Base-by-base conservation (phyloP, 768 basidiomycete species). In the Tylopilus balloui region DNA sequence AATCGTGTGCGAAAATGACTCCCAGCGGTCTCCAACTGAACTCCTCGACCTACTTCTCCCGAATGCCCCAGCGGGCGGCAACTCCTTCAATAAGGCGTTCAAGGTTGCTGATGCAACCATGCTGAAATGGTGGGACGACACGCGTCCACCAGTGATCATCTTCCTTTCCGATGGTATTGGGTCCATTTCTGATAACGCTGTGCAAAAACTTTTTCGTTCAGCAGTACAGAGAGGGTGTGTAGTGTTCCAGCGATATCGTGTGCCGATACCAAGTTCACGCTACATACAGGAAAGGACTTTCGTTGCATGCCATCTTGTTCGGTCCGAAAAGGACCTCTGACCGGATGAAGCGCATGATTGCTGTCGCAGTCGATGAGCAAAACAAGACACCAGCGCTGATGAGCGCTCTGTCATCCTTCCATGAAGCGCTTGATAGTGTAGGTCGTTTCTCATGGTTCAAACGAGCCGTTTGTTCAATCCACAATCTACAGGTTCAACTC, bases 151-250 rank as follows among this genome's bases (percentile, higher is more conserved):
- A 0, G 71, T 80, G 6, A 61, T 82, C 15, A 72, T 81, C 42
- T 83, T 82, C 60, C 67, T 81, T 8, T 81, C 80, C 2, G 80
- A 81, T 50, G 80, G 80, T 0, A 71, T 78, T 54, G 76, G 74
- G 20, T 27, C 37, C 1, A 55, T 75, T 17, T 25, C 48, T 1
- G 71, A 78, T 29, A 12, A 20, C 10, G 52, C 46, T 0, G 62
- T 79, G 17, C 69, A 57, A 38, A 64, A 62, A 15, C 45, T 79
- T 1, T 73, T 76, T 52, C 66, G 56, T 2, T 50, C 64, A 0
- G 61, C 75, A 1, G 58, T 73, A 2, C 54, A 59, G 11, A 71
- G 64, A 3, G 78, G 79, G 79, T 78, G 41, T n/a, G 64, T 52
- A n/a, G n/a, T 9, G 1, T 4, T 45, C 15, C 0, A 19, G 1